Percentiles rank a stretch among this genome's conserved stretches.
phyloP scores from a whole-genome alignment of 2,329 filamentous ascomycete genomes.

The Fusarium nematophilum region DNA sequence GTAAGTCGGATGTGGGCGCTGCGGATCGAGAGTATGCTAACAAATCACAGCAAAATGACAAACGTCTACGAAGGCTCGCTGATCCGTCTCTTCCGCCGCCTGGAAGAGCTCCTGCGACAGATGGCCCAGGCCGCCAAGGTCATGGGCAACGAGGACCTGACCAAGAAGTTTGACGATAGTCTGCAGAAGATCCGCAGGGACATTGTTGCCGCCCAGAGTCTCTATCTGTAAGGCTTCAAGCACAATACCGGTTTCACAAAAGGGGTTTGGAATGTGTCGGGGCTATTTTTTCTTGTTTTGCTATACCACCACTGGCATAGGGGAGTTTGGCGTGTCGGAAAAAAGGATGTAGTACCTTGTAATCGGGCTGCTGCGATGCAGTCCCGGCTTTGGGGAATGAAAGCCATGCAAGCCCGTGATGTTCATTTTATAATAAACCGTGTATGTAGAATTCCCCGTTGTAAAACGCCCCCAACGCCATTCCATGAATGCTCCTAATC shows the following conservation, averaged over 20 bases:
- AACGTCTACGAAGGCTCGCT: slow-evolving; percentile 97
- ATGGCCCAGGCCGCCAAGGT: slow-evolving; percentile 97
- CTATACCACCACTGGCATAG: slow-evolving; percentile 36
- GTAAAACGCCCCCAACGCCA: slow-evolving; percentile 5
- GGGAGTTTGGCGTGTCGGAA: slow-evolving; percentile 42
- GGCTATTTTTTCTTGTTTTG: slow-evolving; percentile 35
- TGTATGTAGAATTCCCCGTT: slow-evolving; percentile 11
- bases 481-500: too few relatives aligned
- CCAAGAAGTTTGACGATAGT: slow-evolving; percentile 89
- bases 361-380: slow-evolving; percentile 18
- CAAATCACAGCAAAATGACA: slow-evolving; percentile 86
- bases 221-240: slow-evolving; percentile 76
- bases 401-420: slow-evolving; percentile 32
- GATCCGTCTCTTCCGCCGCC: slow-evolving; percentile 93
- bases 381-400: slow-evolving; percentile 29
- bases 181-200: slow-evolving; percentile 89
- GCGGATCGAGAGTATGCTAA: slow-evolving; percentile 27
- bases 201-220: slow-evolving; percentile 92
- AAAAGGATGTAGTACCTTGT: slow-evolving; percentile 30
- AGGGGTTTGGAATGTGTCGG: slow-evolving; percentile 22
- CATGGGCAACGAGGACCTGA: slow-evolving; percentile 96
- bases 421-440: slow-evolving; percentile 27
- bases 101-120: slow-evolving; percentile 93
- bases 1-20: slow-evolving; percentile 67
- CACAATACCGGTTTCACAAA: slow-evolving; percentile 14